These are phyloP conservation scores for Sclerotinia spermophila DNA, from an alignment of 2,329 filamentous ascomycete genomes.

Conservation along the genomic window DNA sequence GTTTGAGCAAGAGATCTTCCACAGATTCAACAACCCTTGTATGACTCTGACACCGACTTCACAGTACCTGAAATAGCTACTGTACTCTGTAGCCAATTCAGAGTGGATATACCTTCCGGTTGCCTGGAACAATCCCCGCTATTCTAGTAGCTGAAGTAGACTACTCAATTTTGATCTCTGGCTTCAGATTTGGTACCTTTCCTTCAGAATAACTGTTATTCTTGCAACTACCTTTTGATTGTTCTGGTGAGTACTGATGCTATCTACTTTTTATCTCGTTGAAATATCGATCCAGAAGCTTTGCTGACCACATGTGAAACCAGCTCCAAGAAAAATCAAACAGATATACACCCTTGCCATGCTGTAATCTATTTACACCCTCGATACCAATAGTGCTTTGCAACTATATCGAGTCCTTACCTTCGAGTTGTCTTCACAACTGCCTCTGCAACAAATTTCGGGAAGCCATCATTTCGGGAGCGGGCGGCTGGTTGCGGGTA, in stretches of 20 bases:
- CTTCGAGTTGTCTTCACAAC: slow-evolving; percentile 7
- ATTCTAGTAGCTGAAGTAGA: slow-evolving; percentile 11
- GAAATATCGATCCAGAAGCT: not conserved
- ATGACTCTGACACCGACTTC: slow-evolving; percentile 1
- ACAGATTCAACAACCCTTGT: not conserved
- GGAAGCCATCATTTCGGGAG: not conserved
- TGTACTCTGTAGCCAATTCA: slow-evolving; percentile 14
- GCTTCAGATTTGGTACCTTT: not conserved
- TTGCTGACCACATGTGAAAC: slow-evolving; percentile 11
- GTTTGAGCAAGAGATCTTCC: not conserved
- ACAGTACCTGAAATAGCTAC: slow-evolving; percentile 15
- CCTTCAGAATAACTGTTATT: not conserved
- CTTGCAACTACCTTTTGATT: not conserved
- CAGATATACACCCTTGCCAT: slow-evolving; percentile 23
- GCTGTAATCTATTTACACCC: slow-evolving; percentile 22
- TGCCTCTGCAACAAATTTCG: not conserved
- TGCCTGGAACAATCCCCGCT: slow-evolving; percentile 18
- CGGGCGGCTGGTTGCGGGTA: slow-evolving; percentile 3
- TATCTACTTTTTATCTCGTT: not conserved
- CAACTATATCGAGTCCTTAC: slow-evolving; percentile 14
- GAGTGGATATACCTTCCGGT: slow-evolving; percentile 16
- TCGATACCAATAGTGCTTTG: slow-evolving; percentile 19
- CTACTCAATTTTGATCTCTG: slow-evolving; percentile 7
- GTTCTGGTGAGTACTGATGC: not conserved
- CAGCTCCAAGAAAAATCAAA: slow-evolving; percentile 13